Base-by-base conservation (phyloP, 2,329 filamentous ascomycete genomes). In the Xylaria sp. region DNA sequence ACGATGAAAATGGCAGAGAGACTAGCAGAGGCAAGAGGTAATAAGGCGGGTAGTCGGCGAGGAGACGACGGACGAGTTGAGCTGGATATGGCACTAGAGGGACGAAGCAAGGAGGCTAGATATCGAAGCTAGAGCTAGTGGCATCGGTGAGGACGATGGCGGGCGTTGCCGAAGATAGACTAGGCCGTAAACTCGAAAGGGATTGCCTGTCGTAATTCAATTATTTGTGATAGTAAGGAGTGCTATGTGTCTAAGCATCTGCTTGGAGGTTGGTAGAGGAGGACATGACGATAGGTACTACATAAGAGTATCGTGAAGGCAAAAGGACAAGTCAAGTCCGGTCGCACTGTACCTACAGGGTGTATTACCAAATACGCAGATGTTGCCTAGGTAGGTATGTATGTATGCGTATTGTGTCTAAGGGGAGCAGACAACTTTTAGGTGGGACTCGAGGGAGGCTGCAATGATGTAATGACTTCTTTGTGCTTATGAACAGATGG, bases 91-190 rank as follows among this genome's bases (percentile, higher is more conserved):
- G 21, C 8, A 43, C 40, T 43, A 43, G 6, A 43, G 17, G 43
- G 11, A 31, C 28, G 21, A 21, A 21, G 28, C 21, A 58, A 19
- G 49, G 49, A 17, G 37, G 17, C 47, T 55, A 53, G 21, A 40
- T n/a, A 45, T 17, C 25, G 19, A 62, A 17, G 60, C 40, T 12
- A 42, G 37, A 58, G 38, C 50, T 55, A 59, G 56, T 45, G 45
- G 59, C 25, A 60, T 58, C 21, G 33, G 56, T 67, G 61, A 71
- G 68, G 70, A 70, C 66, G 67, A 67, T 67, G 60, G 68, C 64
- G 62, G 67, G 62, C 53, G 37, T 21, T 49, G 45, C 31, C 2
- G 43, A 12, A 9, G n/a, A 9, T 21, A 25, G 11, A 19, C 23
- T 46, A 5, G 21, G 23, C 43, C 6, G 12, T 14, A 7, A n/a